Evolutionary conservation across 495 filamentous ascomycete genomes (phyloP), one percentile per base, ranked within the genome.

Genomic region (Penicillium antarcticum): DNA sequence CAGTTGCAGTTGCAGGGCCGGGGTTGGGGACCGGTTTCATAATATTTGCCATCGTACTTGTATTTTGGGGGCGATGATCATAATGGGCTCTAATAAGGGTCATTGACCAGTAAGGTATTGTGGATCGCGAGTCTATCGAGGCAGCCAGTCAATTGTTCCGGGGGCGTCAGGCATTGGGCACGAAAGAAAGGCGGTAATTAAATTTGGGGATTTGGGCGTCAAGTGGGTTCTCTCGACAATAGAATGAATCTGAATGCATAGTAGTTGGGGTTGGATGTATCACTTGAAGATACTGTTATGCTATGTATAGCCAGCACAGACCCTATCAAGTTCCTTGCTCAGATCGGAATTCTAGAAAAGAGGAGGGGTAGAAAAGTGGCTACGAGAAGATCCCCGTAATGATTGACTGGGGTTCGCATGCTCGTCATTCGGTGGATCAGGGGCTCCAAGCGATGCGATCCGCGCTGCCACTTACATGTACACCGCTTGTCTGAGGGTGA

Each of bases 361-460:
- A 46, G 17, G 31, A 35, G 43, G 35, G 45, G 17, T 23, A 29
- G 34, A 35, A 55, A 48, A 42, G 48, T 48, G 59, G 51, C 12
- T 46, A 29, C 26, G 6, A 23, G 21, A 29, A 8, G 26, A 29
- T 29, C 26, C 26, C 26, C 26, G 26, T 29, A 53, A 42, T 45
- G 32, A 39, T 40, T 42, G 45, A 54, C 45, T 51, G 51, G 52
- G 55, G 50, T 52, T 55, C 29, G 50, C 49, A 65, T 62, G 59
- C 62, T 65, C 56, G 62, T 65, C 58, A 65, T 60, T 62, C 34
- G 58, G 59, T 59, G 61, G 61, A 62, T 62, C 58, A 57, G 62
- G 52, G 58, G 58, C 58, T 64, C 50, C 53, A 56, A 52, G 42
- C 52, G 58, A 61, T 42, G 32, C 48, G 53, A 62, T 62, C 56